Base-by-base conservation (phyloP, 176 grass and related monocot genomes). In the Ananas comosus region DNA sequence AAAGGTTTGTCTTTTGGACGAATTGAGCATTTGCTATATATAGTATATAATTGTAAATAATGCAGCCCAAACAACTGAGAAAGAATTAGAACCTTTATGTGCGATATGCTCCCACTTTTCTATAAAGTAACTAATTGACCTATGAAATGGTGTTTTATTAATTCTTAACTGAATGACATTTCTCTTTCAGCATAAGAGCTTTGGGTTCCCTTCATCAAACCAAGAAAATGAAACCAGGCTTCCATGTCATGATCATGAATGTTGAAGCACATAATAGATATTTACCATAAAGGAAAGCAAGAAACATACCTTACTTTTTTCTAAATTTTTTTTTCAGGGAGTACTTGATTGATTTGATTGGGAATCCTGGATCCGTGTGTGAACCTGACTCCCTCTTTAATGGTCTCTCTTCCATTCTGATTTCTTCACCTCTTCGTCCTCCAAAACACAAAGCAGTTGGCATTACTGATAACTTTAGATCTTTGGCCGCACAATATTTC, bases 381-480 rank as follows among this genome's bases (percentile, higher is more conserved):
- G 87, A 88, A 80, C 91, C 91, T 51, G 80, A 96, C 63, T 96
- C 91, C 16, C 66, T 90, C 59, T 81, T 90, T 64, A 96, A 96
- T 76, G 91, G 91, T 22, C 79, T 80, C 33, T 85, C 73, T n/a
- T 90, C 82, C 56, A 74, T 90, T 48, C 80, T 66, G 6, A 69
- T 96, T 68, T 78, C 79, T 70, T 96, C 91, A 69, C 91, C 91
- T 47, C 61, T 96, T 33, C 77, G 57, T 21, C 75, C 85, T 76
- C 87, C 91, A 49, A 87, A 81, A 76, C 67, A 71, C 65, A 74
- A 77, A 54, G 82, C 75, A 47, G 27, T 79, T 65, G 74, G 78
- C 68, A 79, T 87, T 74, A 51, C 79, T 42, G 59, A 82, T 74
- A 79, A 87, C 73, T 87, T 91, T 53, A 87, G 83, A 58, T 84